Conservation (phyloP, 352 stramenopile genomes). For the Pythium guiyangense region DNA sequence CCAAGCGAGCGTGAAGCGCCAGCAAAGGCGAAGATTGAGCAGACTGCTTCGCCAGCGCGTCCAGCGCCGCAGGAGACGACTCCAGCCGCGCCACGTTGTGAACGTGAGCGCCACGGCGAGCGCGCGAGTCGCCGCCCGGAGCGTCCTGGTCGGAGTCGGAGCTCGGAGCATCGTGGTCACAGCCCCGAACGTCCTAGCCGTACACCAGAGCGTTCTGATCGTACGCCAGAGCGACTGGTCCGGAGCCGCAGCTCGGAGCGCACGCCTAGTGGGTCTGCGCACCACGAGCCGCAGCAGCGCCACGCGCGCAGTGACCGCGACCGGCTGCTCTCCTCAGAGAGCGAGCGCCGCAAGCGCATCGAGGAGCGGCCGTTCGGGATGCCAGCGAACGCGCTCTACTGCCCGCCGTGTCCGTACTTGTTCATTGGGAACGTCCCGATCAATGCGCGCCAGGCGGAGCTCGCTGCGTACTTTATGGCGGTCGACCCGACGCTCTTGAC, state of each 20-base stretch:
- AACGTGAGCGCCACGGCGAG: no score
- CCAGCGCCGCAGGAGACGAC: no score
- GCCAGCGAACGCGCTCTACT: slow-evolving; percentile 19
- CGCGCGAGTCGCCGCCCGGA: no score
- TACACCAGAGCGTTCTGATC: no score
- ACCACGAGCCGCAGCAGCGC: neutral
- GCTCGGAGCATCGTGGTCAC: no score
- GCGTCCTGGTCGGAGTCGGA: no score
- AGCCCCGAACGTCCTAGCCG: no score
- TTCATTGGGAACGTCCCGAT: slow-evolving; percentile 65
- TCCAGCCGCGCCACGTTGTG: no score
- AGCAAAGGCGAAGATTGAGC: neutral
- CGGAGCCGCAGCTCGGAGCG: neutral
- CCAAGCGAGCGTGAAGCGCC: neutral
- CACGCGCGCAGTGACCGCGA: neutral
- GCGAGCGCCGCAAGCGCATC: neutral
- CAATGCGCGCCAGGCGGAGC: slow-evolving; percentile 29
- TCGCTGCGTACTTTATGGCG: slow-evolving; percentile 44
- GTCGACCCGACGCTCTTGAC: slow-evolving; percentile 43
- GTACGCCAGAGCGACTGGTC: no score
- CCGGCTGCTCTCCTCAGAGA: neutral
- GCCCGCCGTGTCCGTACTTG: slow-evolving; percentile 61
- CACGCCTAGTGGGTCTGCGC: no score
- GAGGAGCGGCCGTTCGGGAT: neutral
- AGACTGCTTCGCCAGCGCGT: neutral